A percentile compares a stretch with the other conserved stretches of the same genome.
Evolutionary conservation across 352 stramenopile genomes (phyloP).

Genomic region (Phytophthora sp.): DNA sequence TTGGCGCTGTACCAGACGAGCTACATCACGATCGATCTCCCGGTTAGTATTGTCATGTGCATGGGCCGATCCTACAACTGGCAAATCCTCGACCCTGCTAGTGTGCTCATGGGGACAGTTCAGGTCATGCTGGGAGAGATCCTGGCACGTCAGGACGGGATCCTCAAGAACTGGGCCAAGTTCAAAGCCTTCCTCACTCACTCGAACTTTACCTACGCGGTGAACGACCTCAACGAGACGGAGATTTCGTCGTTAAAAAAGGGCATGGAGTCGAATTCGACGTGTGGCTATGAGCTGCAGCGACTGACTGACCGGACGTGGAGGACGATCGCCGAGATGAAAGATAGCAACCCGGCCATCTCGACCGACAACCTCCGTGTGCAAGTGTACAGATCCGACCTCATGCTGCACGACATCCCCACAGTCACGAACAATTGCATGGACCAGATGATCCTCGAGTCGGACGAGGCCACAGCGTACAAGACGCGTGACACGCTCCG

Average conservation of each 20-base stretch:
- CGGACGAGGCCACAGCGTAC: slow-evolving; percentile 35
- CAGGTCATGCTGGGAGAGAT: slow-evolving; percentile 34
- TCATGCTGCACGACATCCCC: slow-evolving; percentile 42
- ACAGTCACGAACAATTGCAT: slow-evolving; percentile 46
- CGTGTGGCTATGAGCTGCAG: slow-evolving; percentile 48
- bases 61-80: slow-evolving; percentile 32
- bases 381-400: slow-evolving; percentile 34
- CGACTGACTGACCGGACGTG: slow-evolving; percentile 39
- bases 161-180: slow-evolving; percentile 29
- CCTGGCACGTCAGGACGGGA: slow-evolving; percentile 27
- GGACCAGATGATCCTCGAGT: slow-evolving; percentile 40
- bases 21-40: slow-evolving; percentile 43
- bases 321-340: slow-evolving; percentile 37
- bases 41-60: slow-evolving; percentile 41
- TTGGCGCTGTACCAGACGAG: slow-evolving; percentile 42
- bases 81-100: slow-evolving; percentile 31
- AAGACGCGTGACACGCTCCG: slow-evolving; percentile 37
- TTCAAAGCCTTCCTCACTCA: slow-evolving; percentile 36
- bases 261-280: slow-evolving; percentile 37
- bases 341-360: slow-evolving; percentile 23
- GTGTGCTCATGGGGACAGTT: slow-evolving; percentile 31
- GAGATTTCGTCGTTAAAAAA: slow-evolving; percentile 45
- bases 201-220: slow-evolving; percentile 38
- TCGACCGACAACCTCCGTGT: slow-evolving; percentile 24
- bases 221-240: slow-evolving; percentile 42